phyloP scores from a whole-genome alignment of 495 filamentous ascomycete species.

The Xylaria curta region DNA sequence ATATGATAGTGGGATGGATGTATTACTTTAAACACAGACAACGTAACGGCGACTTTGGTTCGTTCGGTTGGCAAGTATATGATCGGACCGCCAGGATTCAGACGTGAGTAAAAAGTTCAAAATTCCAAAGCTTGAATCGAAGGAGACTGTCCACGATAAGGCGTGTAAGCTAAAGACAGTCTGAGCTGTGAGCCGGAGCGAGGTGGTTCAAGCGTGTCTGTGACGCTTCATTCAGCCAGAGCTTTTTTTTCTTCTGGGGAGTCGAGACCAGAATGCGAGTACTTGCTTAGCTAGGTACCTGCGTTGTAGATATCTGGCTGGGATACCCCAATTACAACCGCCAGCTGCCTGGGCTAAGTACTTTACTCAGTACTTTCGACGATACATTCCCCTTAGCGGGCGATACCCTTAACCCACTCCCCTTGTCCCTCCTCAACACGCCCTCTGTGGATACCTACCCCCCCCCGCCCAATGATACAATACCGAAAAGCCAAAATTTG shows the following conservation, averaged over 20 bases:
- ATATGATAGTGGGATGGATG: background rate
- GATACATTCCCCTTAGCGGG: conserved; percentile 7
- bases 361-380: background rate
- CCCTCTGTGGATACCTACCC: conserved; percentile 1
- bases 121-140: conserved; percentile 10
- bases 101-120: background rate
- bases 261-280: background rate
- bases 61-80: conserved; percentile 8
- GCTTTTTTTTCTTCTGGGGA: conserved; percentile 20
- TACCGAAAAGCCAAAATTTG: conserved; percentile 20
- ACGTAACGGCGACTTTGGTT: background rate
- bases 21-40: background rate
- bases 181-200: background rate
- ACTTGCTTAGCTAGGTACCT: conserved; percentile 2
- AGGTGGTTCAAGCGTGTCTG: conserved; percentile 2
- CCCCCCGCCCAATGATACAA: background rate
- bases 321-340: background rate
- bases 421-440: conserved; percentile 16
- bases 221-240: conserved; percentile 16
- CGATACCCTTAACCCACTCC: conserved; percentile 9
- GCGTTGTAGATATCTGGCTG: background rate
- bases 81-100: conserved; percentile 2
- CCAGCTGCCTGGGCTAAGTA: background rate
- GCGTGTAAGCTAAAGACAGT: background rate
- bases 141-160: background rate